These are phyloP conservation scores for Carpinus viminea DNA, from an alignment of 306 rosid genomes.

Conservation along the genomic window DNA sequence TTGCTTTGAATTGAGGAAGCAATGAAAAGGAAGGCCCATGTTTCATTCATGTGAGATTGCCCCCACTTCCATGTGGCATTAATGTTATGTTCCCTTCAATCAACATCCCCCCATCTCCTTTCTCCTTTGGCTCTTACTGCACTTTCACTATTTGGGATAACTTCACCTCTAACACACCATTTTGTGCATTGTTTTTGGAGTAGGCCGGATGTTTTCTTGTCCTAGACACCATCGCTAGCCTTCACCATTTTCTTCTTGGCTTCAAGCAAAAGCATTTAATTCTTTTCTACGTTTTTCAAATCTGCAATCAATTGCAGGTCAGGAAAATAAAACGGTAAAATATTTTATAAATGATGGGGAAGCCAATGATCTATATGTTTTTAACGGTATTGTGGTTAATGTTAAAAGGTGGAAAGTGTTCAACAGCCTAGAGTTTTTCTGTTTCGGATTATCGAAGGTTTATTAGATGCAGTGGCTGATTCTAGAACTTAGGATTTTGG, in stretches of 20 bases:
- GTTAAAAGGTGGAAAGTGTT: no score
- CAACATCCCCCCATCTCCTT: background rate
- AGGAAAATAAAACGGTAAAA: background rate
- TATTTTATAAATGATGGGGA: no score
- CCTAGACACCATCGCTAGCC: background rate
- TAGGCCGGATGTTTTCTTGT: background rate
- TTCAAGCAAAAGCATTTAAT: background rate
- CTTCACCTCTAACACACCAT: background rate
- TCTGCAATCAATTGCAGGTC: background rate
- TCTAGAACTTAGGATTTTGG: no score
- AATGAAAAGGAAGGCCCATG: constrained; percentile 41
- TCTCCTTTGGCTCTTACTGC: constrained; percentile 18
- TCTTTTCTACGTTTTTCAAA: background rate
- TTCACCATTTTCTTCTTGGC: background rate
- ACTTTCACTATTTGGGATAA: constrained; percentile 10
- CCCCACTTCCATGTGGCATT: constrained; percentile 64
- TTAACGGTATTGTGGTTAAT: no score
- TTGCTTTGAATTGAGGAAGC: constrained; percentile 46
- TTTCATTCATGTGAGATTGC: constrained; percentile 59
- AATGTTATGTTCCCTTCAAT: constrained; percentile 22
- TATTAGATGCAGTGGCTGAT: no score
- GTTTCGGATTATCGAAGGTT: no score
- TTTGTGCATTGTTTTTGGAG: constrained; percentile 2
- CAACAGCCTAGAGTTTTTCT: no score
- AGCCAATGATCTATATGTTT: no score